phyloP scores from a whole-genome alignment of 768 basidiomycete species.

The Macrolepiota fuliginosa region DNA sequence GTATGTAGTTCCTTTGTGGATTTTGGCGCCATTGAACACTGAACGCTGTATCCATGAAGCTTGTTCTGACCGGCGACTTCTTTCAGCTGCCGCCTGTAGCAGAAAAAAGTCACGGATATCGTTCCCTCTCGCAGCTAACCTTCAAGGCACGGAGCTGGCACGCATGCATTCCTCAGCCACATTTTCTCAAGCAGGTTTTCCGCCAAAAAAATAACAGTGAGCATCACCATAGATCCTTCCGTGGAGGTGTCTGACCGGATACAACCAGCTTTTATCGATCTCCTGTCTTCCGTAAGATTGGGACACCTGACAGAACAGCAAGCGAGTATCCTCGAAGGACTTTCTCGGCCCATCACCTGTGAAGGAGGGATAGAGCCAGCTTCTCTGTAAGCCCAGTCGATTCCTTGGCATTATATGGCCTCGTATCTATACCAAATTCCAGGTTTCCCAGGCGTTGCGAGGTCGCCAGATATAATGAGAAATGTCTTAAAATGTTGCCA shows the following conservation, averaged over 20 bases:
- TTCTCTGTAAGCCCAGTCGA: conserved; percentile 79
- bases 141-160: conserved; percentile 68
- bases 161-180: conserved; percentile 43
- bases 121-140: conserved; percentile 35
- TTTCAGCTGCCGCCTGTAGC: conserved; percentile 78
- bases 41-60: no score
- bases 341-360: conserved; percentile 56
- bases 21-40: conserved; percentile 22
- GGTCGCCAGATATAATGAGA: no score
- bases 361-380: conserved; percentile 74
- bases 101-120: conserved; percentile 28
- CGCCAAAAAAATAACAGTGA: conserved; percentile 62
- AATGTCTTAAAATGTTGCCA: no score
- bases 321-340: conserved; percentile 47
- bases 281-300: conserved; percentile 86
- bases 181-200: conserved; percentile 63
- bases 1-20: conserved; percentile 22
- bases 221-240: not conserved
- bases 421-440: no score
- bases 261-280: conserved; percentile 77
- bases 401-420: no score
- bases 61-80: conserved; percentile 76
- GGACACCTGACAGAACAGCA: conserved; percentile 57
- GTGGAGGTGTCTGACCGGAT: not conserved
- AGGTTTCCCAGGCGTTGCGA: no score